Conservation (phyloP, 441 rosid species). For the Gossypium lobatum region DNA sequence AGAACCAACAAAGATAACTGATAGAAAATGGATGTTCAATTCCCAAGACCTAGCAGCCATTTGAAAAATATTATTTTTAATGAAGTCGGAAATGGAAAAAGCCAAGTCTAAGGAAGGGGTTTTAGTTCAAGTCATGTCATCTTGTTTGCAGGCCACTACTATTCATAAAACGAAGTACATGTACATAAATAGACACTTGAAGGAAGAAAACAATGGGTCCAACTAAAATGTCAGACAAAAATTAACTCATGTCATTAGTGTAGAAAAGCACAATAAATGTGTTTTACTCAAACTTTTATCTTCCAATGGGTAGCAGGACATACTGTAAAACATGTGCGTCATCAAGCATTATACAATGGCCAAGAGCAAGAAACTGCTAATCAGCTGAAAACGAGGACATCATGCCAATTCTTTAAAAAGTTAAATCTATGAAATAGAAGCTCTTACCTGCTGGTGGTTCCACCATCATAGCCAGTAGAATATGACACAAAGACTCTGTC, state of each 20-base stretch:
- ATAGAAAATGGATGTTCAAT: background rate
- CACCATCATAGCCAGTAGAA: conserved; percentile 90
- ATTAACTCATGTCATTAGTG: background rate
- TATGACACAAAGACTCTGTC: conserved; percentile 81
- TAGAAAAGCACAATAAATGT: background rate
- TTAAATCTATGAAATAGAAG: background rate
- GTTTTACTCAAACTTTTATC: background rate
- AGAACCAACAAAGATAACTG: background rate
- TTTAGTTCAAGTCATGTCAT: background rate
- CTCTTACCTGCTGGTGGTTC: conserved; percentile 82
- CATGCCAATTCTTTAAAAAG: background rate
- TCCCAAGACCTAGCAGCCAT: background rate
- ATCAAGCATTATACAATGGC: background rate
- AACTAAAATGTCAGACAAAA: background rate
- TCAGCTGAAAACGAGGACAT: background rate
- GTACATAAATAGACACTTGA: background rate
- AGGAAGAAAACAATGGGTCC: background rate
- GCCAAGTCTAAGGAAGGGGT: background rate
- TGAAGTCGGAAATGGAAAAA: background rate
- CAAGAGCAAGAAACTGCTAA: background rate
- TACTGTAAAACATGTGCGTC: background rate
- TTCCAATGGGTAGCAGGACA: background rate
- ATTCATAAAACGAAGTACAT: background rate
- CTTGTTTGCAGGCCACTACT: background rate
- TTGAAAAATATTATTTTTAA: background rate